Conservation (phyloP, 1,284 basidiomycete genomes). For the Trametes pubescens region DNA sequence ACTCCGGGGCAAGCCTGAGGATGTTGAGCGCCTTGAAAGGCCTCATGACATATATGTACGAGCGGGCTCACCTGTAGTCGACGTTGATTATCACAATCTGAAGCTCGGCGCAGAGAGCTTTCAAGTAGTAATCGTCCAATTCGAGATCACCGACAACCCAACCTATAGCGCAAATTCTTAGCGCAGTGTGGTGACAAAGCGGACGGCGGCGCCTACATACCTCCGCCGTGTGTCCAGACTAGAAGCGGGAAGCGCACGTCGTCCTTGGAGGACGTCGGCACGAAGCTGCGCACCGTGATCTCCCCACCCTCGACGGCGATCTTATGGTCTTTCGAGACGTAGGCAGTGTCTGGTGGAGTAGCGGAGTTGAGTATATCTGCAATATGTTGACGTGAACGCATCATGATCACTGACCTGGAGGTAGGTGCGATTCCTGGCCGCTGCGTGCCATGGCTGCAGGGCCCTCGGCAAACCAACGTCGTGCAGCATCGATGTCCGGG, state of each 20-base stretch:
- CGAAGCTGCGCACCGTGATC: constrained; percentile 26
- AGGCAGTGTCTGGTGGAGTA: constrained; percentile 16
- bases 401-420: neutral
- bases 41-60: neutral
- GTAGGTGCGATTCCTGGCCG: neutral
- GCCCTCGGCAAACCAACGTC: neutral
- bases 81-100: constrained; percentile 10
- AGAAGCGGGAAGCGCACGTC: constrained; percentile 22
- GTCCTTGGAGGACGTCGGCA: neutral
- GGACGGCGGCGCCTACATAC: constrained; percentile 6
- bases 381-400: neutral
- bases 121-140: constrained; percentile 23
- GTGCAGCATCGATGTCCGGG: neutral
- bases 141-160: constrained; percentile 21
- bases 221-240: constrained; percentile 32
- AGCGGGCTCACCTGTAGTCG: constrained; percentile 15
- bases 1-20: constrained; percentile 47
- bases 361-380: too few species aligned
- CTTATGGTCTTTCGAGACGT: constrained; percentile 25
- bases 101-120: constrained; percentile 4
- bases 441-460: neutral
- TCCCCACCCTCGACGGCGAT: constrained; percentile 28
- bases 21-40: neutral
- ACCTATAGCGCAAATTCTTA: constrained; percentile 5
- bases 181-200: neutral